Conservation (phyloP, 2,329 filamentous ascomycete genomes). For the Fusarium brachygibbosum region DNA sequence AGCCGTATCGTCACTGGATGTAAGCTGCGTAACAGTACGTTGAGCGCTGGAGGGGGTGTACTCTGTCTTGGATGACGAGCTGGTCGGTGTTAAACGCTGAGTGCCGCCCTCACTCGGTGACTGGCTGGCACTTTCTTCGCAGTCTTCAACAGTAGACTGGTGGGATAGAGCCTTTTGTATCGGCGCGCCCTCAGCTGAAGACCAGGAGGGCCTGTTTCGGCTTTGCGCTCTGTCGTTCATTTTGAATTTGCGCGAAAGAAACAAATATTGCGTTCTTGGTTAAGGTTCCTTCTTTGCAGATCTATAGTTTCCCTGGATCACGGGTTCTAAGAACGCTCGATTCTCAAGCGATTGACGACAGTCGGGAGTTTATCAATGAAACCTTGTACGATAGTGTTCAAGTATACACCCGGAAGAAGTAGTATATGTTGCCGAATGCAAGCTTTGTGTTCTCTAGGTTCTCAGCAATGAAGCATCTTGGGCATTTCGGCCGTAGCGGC, state of each 20-base stretch:
- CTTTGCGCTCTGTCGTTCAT: constrained; percentile 23
- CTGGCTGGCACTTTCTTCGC: constrained; percentile 18
- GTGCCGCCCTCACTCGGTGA: constrained; percentile 13
- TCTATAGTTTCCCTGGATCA: background rate
- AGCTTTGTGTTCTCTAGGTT: background rate
- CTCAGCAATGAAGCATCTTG: background rate
- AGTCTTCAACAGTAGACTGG: constrained; percentile 22
- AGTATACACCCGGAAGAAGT: background rate
- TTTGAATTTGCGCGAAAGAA: background rate
- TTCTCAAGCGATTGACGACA: too few relatives aligned
- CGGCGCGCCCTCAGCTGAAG: constrained; percentile 19
- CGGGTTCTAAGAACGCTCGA: background rate
- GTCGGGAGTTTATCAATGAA: constrained; percentile 6
- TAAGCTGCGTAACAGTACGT: constrained; percentile 40
- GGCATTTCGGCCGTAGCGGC: background rate
- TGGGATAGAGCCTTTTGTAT: background rate
- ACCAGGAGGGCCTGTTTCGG: constrained; percentile 15
- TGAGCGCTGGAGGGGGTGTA: constrained; percentile 18
- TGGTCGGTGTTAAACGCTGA: constrained; percentile 33
- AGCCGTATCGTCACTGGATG: constrained; percentile 23
- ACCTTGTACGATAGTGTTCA: background rate
- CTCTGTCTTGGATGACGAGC: constrained; percentile 31
- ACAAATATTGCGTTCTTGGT: background rate
- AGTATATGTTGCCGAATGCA: background rate
- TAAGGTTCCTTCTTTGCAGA: background rate